A percentile compares a stretch with the other conserved stretches of the same genome.
Evolutionary conservation across 1,284 basidiomycete genomes (phyloP).

Genomic region (Cystobasidiaceae sp.): DNA sequence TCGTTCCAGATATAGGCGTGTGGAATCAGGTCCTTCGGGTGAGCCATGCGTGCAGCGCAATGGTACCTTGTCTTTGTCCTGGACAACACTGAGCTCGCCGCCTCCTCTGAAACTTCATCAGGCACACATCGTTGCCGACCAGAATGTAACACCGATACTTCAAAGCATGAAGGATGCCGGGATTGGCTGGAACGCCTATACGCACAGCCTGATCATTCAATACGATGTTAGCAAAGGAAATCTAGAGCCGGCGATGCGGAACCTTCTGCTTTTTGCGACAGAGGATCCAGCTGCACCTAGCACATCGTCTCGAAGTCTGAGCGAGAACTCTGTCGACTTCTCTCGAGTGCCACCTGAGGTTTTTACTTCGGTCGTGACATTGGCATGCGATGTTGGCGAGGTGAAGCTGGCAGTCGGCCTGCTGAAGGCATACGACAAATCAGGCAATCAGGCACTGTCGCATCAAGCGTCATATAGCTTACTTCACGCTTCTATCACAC

Average conservation of each 20-base stretch:
- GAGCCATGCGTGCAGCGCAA: neutral
- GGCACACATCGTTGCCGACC: constrained; percentile 20
- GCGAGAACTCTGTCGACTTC: neutral
- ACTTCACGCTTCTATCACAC: neutral
- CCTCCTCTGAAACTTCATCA: neutral
- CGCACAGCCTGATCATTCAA: constrained; percentile 15
- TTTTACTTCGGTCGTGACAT: neutral
- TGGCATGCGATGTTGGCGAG: constrained; percentile 18
- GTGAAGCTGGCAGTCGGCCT: constrained; percentile 10
- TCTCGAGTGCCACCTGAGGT: neutral
- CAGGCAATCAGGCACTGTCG: neutral
- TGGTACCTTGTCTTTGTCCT: neutral
- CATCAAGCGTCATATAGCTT: neutral
- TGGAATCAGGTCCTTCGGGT: constrained; percentile 26
- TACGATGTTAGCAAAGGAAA: neutral
- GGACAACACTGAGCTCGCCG: neutral
- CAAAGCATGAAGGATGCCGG: constrained; percentile 3
- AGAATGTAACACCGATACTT: neutral
- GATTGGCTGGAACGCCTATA: constrained; percentile 1
- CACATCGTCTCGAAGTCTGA: neutral
- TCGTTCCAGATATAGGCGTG: constrained; percentile 9
- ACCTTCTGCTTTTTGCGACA: neutral
- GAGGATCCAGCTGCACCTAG: neutral
- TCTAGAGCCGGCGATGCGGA: constrained; percentile 14
- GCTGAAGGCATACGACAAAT: constrained; percentile 4